Base-by-base conservation (phyloP, 2,329 filamentous ascomycete genomes). In the Sporothrix humicola region DNA sequence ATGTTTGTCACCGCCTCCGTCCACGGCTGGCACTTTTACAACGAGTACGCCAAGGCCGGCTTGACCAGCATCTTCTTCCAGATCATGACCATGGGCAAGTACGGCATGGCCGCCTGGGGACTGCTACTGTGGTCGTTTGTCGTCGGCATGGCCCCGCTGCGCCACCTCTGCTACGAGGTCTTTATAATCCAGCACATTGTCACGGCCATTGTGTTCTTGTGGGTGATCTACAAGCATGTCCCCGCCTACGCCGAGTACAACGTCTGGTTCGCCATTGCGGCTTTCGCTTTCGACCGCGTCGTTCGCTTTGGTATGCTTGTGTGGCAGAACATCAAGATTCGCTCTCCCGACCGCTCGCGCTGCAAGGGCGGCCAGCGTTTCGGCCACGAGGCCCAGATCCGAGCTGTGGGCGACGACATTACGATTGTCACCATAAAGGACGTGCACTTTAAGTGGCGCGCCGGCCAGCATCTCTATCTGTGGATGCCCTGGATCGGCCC, bases 11-110 rank as follows among this genome's bases (percentile, higher is more conserved):
- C 89, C 0, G 88, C 88, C 1, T 90, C 90, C 0, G 85, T 93
- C 3, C 91, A 93, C 77, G 90, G 92, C 74, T 91, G 88, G 77
- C 88, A 91, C 79, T 93, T 92, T 79, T 90, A 89, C 81, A 82
- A 83, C 2, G 86, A 90, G 78, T 93, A 91, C 89, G 85, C 85
- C 37, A 82, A 83, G 12, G 85, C 88, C 72, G 87, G 88, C 73
- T 88, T 91, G 73, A 84, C 92, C 44, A 81, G 86, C 56, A 81
- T 84, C 23, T 87, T 92, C 78, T 81, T 93, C 20, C 78, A 84
- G 54, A 86, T 89, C 73, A 90, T 92, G 85, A 85, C 87, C 6
- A 87, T 92, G 78, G 87, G 91, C 74, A 88, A 88, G 78, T 91
- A 91, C 76, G 91, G 91, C 7, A 80, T 93, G 1, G 90, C 86